Evolutionary conservation across 2,329 filamentous ascomycete genomes (phyloP).

Genomic region (Pseudocercospora musae): DNA sequence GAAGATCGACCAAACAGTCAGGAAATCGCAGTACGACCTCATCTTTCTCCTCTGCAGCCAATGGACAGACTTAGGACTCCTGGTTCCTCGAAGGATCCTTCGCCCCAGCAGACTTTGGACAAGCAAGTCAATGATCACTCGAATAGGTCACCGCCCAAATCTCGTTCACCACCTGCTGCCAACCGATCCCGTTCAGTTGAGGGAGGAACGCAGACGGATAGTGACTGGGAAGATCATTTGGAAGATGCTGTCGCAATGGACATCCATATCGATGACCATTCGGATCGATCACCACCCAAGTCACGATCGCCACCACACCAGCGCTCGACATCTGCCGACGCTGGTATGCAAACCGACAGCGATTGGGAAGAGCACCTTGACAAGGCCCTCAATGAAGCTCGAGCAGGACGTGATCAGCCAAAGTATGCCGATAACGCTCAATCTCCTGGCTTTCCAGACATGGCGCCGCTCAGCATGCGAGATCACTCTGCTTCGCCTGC

Average conservation of each 20-base stretch:
- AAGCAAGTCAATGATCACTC: background rate
- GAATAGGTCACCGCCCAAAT: background rate
- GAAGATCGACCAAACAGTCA: background rate
- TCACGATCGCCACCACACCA: background rate
- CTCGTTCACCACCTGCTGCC: background rate
- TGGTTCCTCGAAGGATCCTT: background rate
- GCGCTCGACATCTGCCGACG: slow-evolving; percentile 12
- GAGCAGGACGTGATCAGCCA: background rate
- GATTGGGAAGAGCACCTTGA: slow-evolving; percentile 9
- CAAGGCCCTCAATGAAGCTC: background rate
- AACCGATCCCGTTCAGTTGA: background rate
- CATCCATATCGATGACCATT: background rate
- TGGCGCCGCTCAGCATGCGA: background rate
- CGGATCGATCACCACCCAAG: background rate
- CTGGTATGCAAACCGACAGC: slow-evolving; percentile 9
- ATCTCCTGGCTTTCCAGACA: background rate
- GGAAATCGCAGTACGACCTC: background rate
- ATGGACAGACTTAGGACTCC: slow-evolving; percentile 5
- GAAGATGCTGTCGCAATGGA: background rate
- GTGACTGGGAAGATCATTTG: background rate
- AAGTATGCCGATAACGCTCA: background rate
- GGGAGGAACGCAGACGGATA: background rate
- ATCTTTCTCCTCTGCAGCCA: slow-evolving; percentile 12
- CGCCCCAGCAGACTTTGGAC: background rate
- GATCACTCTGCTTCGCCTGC: background rate